Percentiles rank a stretch among this genome's conserved stretches.
phyloP scores from a whole-genome alignment of 805 yeast species.

The Debaryomyces hansenii region DNA sequence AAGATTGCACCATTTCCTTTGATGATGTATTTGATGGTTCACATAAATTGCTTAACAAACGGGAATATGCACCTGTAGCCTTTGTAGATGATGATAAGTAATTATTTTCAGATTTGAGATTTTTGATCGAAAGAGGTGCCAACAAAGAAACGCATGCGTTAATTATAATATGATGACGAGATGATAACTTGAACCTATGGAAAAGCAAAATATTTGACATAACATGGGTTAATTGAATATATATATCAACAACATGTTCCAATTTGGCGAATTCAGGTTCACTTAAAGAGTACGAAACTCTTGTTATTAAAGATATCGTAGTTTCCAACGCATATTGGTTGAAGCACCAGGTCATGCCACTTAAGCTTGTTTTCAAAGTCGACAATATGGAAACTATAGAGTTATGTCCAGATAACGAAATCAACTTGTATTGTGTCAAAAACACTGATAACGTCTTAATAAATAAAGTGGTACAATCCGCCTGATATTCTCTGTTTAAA shows the following conservation, averaged over 20 bases:
- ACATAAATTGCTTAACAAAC: slow-evolving; percentile 68
- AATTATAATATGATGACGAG: slow-evolving; percentile 70
- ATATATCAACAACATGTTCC: slow-evolving; percentile 26
- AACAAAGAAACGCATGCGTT: slow-evolving; percentile 51
- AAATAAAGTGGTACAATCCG: slow-evolving; percentile 17
- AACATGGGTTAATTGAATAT: slow-evolving; percentile 42
- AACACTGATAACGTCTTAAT: slow-evolving; percentile 29
- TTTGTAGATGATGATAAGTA: slow-evolving; percentile 18
- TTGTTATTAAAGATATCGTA: slow-evolving; percentile 41
- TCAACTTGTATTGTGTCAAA: slow-evolving; percentile 9
- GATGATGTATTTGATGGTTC: slow-evolving; percentile 56
- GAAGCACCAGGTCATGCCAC: slow-evolving; percentile 56
- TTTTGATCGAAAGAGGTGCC: slow-evolving; percentile 39
- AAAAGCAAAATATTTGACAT: slow-evolving; percentile 61
- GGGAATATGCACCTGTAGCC: slow-evolving; percentile 50
- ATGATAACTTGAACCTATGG: slow-evolving; percentile 68
- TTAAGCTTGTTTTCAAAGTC: slow-evolving; percentile 40
- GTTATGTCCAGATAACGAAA: slow-evolving; percentile 3
- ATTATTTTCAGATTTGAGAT: slow-evolving; percentile 6
- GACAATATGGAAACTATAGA: slow-evolving; percentile 11
- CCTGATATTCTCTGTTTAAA: slow-evolving; percentile 10
- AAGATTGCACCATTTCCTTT: slow-evolving; percentile 26
- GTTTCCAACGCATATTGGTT: slow-evolving; percentile 68
- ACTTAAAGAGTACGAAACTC: slow-evolving; percentile 13
- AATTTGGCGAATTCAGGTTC: slow-evolving; percentile 3